Conservation (phyloP, 1,139 yeast species). For the Hansenula lynferdii region DNA sequence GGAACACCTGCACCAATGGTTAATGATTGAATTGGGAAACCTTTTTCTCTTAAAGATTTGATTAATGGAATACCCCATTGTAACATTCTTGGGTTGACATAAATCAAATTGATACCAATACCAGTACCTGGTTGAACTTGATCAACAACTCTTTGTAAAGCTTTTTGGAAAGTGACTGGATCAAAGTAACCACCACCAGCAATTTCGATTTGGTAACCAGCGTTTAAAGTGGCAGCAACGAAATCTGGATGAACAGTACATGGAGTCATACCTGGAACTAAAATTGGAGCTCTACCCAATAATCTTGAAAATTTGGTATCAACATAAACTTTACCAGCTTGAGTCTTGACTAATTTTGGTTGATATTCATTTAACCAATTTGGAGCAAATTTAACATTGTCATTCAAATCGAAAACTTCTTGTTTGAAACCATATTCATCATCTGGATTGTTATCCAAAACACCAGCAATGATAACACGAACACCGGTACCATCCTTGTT, state of each 20-base stretch:
- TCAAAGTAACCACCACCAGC: conserved; percentile 98
- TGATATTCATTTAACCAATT: conserved; percentile 89
- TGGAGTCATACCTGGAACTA: conserved; percentile 99
- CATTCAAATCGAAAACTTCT: conserved; percentile 77
- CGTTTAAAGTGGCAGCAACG: conserved; percentile 87
- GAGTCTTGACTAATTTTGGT: conserved; percentile 78
- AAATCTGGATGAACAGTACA: conserved; percentile 93
- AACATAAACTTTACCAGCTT: conserved; percentile 70
- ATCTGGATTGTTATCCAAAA: conserved; percentile 60
- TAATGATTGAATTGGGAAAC: conserved; percentile 93
- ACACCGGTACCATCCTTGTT: conserved; percentile 99
- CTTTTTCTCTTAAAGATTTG: conserved; percentile 80
- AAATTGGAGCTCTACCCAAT: conserved; percentile 91
- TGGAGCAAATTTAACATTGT: conserved; percentile 70
- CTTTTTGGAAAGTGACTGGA: conserved; percentile 64
- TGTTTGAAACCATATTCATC: conserved; percentile 91
- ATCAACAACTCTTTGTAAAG: conserved; percentile 65
- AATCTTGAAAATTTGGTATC: conserved; percentile 93
- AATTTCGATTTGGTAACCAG: conserved; percentile 96
- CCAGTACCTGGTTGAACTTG: conserved; percentile 81
- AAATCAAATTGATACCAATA: conserved; percentile 85
- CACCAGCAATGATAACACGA: conserved; percentile 90
- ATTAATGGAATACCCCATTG: conserved; percentile 99
- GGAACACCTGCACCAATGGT: conserved; percentile 99
- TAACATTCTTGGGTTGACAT: conserved; percentile 95